Conservation (phyloP, 2,329 filamentous ascomycete species). For the Colletotrichum sansevieriae region DNA sequence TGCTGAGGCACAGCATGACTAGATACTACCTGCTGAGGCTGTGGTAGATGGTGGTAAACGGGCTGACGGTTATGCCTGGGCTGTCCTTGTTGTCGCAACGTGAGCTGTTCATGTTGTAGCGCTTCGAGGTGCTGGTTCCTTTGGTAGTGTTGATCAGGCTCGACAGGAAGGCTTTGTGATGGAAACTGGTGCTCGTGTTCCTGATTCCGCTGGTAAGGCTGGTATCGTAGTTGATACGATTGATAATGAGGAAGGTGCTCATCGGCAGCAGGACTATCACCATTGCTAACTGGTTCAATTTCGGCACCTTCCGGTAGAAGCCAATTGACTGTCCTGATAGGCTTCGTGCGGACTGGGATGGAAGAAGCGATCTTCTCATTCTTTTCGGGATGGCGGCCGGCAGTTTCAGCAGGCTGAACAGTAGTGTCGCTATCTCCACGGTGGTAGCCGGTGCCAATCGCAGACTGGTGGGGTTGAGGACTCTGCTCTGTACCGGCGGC, state of each 20-base stretch:
- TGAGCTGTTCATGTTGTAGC: too few relatives aligned
- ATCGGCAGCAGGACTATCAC: conserved; percentile 3
- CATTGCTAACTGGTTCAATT: too few relatives aligned
- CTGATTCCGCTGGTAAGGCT: background rate
- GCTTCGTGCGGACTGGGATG: conserved; percentile 13
- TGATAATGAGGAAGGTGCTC: background rate
- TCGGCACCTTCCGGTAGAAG: conserved; percentile 26
- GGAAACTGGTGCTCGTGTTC: background rate
- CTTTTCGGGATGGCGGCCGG: background rate
- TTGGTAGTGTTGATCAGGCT: background rate
- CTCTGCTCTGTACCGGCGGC: conserved; percentile 31
- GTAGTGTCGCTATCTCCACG: conserved; percentile 46
- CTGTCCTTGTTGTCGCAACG: too few relatives aligned
- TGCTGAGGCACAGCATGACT: too few relatives aligned
- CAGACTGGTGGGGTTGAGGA: conserved; percentile 51
- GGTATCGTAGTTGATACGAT: background rate
- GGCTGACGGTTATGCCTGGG: too few relatives aligned
- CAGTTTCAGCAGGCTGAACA: conserved; percentile 43
- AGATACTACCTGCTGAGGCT: too few relatives aligned
- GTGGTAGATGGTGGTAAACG: too few relatives aligned
- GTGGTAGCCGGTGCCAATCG: conserved; percentile 35
- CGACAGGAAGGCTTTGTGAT: background rate
- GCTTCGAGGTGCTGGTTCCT: too few relatives aligned
- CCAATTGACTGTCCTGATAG: conserved; percentile 32
- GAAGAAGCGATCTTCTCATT: background rate